Evolutionary conservation across 2,329 filamentous ascomycete genomes (phyloP), one percentile per base, ranked within the genome.

Genomic region (Paracoccidioides lutzii): DNA sequence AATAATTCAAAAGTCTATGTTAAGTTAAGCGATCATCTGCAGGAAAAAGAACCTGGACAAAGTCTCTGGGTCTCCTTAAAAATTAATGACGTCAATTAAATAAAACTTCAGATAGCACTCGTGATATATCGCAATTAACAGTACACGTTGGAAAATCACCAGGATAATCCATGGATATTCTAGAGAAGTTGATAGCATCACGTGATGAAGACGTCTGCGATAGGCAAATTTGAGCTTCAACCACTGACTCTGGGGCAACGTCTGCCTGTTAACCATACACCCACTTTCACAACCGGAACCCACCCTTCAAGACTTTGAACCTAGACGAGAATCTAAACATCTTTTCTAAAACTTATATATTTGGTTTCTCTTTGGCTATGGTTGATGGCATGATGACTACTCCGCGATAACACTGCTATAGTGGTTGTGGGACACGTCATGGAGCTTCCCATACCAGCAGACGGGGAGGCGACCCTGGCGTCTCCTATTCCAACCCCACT

Each of bases 401-500:
- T 50, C 33, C 33, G 4, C n/a, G 46, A 28, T 50, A 38, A 30
- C 22, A 22, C n/a, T 14, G 14, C 5, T 15, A 49, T 50, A 12
- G 46, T 22, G 8, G n/a, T 12, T 33, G 33, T 48, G 15, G 32
- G 8, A 37, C 10, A 38, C 33, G 15, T 38, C 33, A 50, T 50
- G 46, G 46, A 28, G 9, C 46, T 38, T 10, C n/a, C 33, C 5
- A 12, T 35, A 44, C 56, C 60, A 43, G 59, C 58, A 35, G 58
- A 65, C 43, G 62, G 33, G 38, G 38, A 22, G n/a, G 30, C 63
- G 55, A 55, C 59, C 50, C 58, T 63, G 48, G 52, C 58, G 54
- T 60, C 57, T 44, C 61, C 63, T 58, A 65, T 57, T 46, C 58
- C 61, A 15, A 63, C 71, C 53, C 66, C 72, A 28, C 74, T 77